Evolutionary conservation across 768 basidiomycete genomes (phyloP).

Genomic region (Leccinellum luteum): DNA sequence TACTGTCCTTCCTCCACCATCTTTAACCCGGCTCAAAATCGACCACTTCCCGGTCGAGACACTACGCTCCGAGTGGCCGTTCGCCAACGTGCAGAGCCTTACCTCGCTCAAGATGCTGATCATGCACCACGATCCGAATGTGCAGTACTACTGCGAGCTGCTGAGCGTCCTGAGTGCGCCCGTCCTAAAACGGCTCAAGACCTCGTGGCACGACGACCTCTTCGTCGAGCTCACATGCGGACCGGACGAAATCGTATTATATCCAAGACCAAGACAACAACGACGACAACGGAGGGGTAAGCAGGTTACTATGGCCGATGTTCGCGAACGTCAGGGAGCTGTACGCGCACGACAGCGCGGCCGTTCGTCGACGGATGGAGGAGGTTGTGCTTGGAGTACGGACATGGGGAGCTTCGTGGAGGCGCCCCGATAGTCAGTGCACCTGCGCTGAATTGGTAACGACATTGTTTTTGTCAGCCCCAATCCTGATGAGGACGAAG

Average conservation of each 20-base stretch:
- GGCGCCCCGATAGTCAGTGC: conserved; percentile 10
- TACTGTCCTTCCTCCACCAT: conserved; percentile 15
- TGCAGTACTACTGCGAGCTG: conserved; percentile 15
- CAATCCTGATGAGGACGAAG: neutral
- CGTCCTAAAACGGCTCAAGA: conserved; percentile 10
- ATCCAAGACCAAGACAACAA: neutral
- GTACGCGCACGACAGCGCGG: conserved; percentile 15
- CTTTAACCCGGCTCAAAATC: conserved; percentile 10
- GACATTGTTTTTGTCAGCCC: neutral
- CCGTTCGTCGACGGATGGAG: conserved; percentile 11
- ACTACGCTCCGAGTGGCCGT: conserved; percentile 1
- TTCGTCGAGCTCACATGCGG: neutral
- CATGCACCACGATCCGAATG: conserved; percentile 11
- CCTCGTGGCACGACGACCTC: conserved; percentile 19
- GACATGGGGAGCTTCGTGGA: conserved; percentile 13
- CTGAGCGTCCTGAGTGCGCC: conserved; percentile 11
- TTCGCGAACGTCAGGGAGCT: conserved; percentile 12
- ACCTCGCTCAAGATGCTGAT: conserved; percentile 13
- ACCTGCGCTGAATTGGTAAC: too few species aligned
- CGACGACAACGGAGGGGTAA: neutral
- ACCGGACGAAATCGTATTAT: conserved; percentile 11
- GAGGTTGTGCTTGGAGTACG: conserved; percentile 13
- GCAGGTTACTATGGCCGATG: neutral
- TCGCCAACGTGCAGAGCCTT: conserved; percentile 5
- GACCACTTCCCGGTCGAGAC: conserved; percentile 18